Base-by-base conservation (phyloP, 495 filamentous ascomycete species). In the Talaromyces trachyspermus region DNA sequence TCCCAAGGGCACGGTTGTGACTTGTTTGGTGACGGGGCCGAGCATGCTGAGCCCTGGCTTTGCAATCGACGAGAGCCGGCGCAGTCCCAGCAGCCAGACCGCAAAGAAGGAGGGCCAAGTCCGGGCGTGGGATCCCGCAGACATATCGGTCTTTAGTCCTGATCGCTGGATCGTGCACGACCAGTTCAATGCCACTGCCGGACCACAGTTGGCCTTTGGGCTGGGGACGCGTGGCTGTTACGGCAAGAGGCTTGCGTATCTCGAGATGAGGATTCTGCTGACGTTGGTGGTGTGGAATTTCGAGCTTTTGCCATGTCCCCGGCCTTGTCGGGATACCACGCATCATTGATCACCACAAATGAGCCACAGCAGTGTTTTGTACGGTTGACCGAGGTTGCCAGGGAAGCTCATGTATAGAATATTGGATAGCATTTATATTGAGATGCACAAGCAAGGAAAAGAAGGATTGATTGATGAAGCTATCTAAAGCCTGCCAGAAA, bases 261-360 rank as follows among this genome's bases (percentile, higher is more conserved):
- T 65, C 4, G 58, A 70, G 51, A 40, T 66, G 37, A 39, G 55
- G 7, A 54, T 62, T 8, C 43, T 66, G 12, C 24, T 68, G 3
- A 54, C 58, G 1, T 23, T 69, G 33, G 25, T 68, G 10, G 29
- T 72, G 8, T 71, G 64, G 67, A 54, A 63, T 15, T 71, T 74
- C 29, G 41, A 61, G 35, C 46, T 70, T 35, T 42, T 54, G 30
- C 36, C 39, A 17, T 29, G 12, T 33, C 43, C 49, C n/a, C 20
- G 5, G 20, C 24, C n/a, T 14, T 30, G 29, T 45, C 29, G 3
- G 17, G 43, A n/a, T 30, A 29, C 14, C 15, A 18, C 7, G 10
- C 43, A 17, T 2, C 18, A 11, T 11, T 23, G 12, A 33, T 23
- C 14, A 35, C 30, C 14, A 29, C 29, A 25, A 26, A 35, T 12